Conservation (phyloP, 495 filamentous ascomycete genomes). For the Annulohypoxylon nitens region DNA sequence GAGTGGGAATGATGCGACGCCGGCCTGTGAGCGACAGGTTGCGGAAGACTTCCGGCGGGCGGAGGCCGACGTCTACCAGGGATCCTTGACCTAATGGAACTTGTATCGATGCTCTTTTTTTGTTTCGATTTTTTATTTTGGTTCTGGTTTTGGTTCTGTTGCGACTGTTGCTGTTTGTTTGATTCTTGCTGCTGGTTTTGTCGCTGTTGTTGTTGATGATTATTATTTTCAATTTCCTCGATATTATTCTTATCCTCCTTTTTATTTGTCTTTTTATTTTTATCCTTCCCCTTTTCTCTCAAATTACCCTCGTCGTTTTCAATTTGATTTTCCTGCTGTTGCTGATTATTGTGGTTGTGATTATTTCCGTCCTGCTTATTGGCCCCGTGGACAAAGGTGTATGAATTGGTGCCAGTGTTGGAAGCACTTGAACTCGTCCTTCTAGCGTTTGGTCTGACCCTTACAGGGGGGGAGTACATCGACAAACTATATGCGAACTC, state of each 20-base stretch:
- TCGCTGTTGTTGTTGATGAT: conserved; percentile 13
- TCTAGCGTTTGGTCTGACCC: conserved; percentile 44
- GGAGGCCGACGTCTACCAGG: conserved; percentile 51
- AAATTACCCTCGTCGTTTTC: not conserved
- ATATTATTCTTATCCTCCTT: conserved; percentile 20
- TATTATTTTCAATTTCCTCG: conserved; percentile 6
- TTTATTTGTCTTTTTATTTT: conserved; percentile 4
- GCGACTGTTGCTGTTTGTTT: conserved; percentile 3
- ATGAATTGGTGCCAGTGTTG: conserved; percentile 36
- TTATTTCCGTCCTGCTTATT: conserved; percentile 29
- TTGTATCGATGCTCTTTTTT: conserved; percentile 54
- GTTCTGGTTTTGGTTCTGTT: not conserved
- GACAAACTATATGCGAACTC: conserved; percentile 47
- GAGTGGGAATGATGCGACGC: conserved; percentile 43
- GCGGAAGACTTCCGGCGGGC: conserved; percentile 43
- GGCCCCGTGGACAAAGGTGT: conserved; percentile 42
- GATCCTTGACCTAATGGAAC: conserved; percentile 43
- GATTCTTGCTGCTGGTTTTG: conserved; percentile 1
- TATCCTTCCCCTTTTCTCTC: conserved; percentile 4
- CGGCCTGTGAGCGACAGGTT: conserved; percentile 36
- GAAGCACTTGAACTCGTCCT: conserved; percentile 33
- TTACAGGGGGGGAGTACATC: conserved; percentile 48
- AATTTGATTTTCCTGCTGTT: conserved; percentile 4
- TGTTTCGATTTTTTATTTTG: conserved; percentile 50
- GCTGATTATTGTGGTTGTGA: conserved; percentile 15